Base-by-base conservation (phyloP, 192 early-diverging fungal genomes). In the Umbelopsis sp. region DNA sequence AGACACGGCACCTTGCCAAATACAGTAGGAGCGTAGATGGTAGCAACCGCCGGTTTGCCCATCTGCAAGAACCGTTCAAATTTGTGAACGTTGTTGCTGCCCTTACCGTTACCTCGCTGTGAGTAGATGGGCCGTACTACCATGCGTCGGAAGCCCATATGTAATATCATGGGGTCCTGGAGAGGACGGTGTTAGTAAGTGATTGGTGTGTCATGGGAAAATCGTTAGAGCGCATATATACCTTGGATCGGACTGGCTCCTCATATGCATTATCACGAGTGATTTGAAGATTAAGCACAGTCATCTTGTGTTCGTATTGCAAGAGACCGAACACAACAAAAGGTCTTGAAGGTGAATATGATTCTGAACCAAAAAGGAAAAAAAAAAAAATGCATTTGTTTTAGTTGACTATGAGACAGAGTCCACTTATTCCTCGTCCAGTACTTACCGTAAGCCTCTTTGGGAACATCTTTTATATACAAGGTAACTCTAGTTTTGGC, bases 241-340 rank as follows among this genome's bases (percentile, higher is more conserved):
- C 79, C 73, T 99, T 99, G 65, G 95, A 95, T 72, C 93, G 91
- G 80, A 98, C 83, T 37, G 91, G 85, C 64, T 83, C 93, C 16
- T 83, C 85, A 76, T 92, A 92, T 13, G 89, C 91, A n/a, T 85
- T 79, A 66, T 77, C 85, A 58, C 94, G 93, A 64, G 81, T 85
- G 12, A 95, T 81, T 18, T 85, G 80, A 73, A 97, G 89, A 75
- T 97, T 93, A 46, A 95, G 77, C 8, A 97, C 80, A 18, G 94
- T 94, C 84, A 90, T 91, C 79, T 97, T 97, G 85, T 97, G 95
- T 80, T 99, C 97, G 75, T 98, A 90, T 70, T 80, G 85, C 15
- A 88, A 49, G 8, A 88, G 72, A 30, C 86, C 84, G 71, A 88
- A 88, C 21, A 88, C 72, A 46, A 82, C 76, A 52, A 85, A 88